These are phyloP conservation scores for Candida sonorensis DNA, from an alignment of 805 yeast genomes.

Conservation along the genomic window DNA sequence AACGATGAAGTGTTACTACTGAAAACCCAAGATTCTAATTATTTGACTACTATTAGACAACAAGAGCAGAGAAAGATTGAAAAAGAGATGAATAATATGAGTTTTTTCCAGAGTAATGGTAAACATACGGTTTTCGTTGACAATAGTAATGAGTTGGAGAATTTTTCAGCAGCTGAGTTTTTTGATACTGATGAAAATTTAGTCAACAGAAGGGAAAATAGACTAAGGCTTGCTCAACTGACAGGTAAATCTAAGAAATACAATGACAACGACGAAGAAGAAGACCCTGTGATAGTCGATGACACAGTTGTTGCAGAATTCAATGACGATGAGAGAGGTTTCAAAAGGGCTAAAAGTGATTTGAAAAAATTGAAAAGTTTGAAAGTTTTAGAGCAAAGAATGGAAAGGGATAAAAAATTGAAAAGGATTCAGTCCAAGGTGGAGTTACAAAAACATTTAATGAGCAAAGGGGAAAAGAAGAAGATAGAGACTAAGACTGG, in stretches of 20 bases:
- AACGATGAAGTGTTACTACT: slow-evolving; percentile 74
- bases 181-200: slow-evolving; percentile 68
- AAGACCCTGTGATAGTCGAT: slow-evolving; percentile 8
- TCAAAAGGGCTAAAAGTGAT: slow-evolving; percentile 22
- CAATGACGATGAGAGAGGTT: slow-evolving; percentile 19
- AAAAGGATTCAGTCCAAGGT: slow-evolving; percentile 62
- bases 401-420: slow-evolving; percentile 66
- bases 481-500: slow-evolving; percentile 66
- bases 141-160: slow-evolving; percentile 42
- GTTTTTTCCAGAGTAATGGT: slow-evolving; percentile 50
- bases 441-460: slow-evolving; percentile 75
- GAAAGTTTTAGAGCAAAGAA: slow-evolving; percentile 51
- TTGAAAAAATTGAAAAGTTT: slow-evolving; percentile 56
- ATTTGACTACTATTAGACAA: slow-evolving; percentile 69
- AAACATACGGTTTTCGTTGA: slow-evolving; percentile 86
- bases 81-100: slow-evolving; percentile 42
- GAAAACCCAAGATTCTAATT: slow-evolving; percentile 87
- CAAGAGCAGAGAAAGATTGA: slow-evolving; percentile 62
- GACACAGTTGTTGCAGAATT: slow-evolving; percentile 17
- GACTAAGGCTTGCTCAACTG: slow-evolving; percentile 59
- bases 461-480: slow-evolving; percentile 86
- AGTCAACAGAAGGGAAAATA: slow-evolving; percentile 60
- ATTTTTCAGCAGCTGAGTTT: slow-evolving; percentile 55
- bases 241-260: slow-evolving; percentile 30
- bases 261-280: slow-evolving; percentile 23